Evolutionary conservation across 2,329 filamentous ascomycete genomes (phyloP), one percentile per base, ranked within the genome.

Genomic region (Hypoxylon sp.): DNA sequence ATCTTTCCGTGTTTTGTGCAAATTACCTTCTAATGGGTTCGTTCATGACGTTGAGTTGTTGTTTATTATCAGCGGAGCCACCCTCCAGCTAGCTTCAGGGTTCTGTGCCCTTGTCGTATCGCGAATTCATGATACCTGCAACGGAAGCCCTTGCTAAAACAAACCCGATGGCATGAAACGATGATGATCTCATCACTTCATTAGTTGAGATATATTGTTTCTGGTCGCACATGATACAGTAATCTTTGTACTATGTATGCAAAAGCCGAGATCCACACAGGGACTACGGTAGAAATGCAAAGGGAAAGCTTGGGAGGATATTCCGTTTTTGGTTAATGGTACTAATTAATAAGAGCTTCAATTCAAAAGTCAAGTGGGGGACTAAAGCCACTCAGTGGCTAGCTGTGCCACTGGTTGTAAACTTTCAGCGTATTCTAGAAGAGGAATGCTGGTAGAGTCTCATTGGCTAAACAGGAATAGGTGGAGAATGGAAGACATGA

Each of bases 361-460:
- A 57, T 64, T 47, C 39, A 24, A 54, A 24, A 44, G 37, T 47
- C 19, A 53, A 66, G 63, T 66, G 52, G 52, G 37, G 44, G 26
- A 14, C 31, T 56, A 13, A 54, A 68, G 60, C 65, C 60, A 68
- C 65, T 61, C 44, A 31, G 50, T 64, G 48, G 58, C 44, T 19
- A 31, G n/a, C 47, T 33, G 42, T 56, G 52, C 37, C 52, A 55
- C 37, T 55, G 37, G 17, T n/a, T 35, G 13, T 50, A n/a, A 6
- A 44, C 22, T 53, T 53, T 59, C 52, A 67, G 65, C 62, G 56
- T 42, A 57, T 65, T 68, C 68, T 70, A 62, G 61, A 70, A 70
- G 19, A 61, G 53, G 57, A 65, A 70, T 63, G 42, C 29, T 46
- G 11, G 5, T 58, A 50, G 6, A 50, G 13, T 44, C 29, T 65